A percentile compares a stretch with the other conserved stretches of the same genome.
Evolutionary conservation across 2,329 filamentous ascomycete genomes (phyloP).

Genomic region (Paraconiothyrium sp.): DNA sequence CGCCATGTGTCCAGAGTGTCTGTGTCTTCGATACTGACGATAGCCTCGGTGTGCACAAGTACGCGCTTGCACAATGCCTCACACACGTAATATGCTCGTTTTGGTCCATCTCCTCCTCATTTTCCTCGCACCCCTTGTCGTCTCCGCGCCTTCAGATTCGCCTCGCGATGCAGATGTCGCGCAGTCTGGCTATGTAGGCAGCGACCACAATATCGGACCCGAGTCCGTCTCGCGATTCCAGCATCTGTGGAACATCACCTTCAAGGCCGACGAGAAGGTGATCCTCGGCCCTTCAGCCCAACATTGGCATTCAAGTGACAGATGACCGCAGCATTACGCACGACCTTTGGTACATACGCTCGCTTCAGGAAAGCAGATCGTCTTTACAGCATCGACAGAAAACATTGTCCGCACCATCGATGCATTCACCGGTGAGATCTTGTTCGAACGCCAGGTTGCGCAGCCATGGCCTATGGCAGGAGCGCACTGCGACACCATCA

Average conservation of each 20-base stretch:
- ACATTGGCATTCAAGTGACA: not conserved
- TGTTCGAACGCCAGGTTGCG: slow-evolving; percentile 25
- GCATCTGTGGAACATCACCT: slow-evolving; percentile 48
- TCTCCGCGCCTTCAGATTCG: slow-evolving; percentile 26
- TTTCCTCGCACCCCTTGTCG: slow-evolving; percentile 3
- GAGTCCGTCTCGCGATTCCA: slow-evolving; percentile 50
- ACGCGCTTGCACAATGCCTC: not conserved
- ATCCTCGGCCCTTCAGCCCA: not conserved
- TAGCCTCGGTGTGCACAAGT: not conserved
- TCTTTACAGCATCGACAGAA: slow-evolving; percentile 31
- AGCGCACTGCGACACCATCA: slow-evolving; percentile 23
- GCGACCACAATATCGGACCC: slow-evolving; percentile 56
- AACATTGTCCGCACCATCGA: slow-evolving; percentile 33
- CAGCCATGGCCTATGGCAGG: slow-evolving; percentile 28
- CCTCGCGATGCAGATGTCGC: slow-evolving; percentile 27
- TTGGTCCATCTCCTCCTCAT: not conserved
- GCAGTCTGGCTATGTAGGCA: slow-evolving; percentile 32
- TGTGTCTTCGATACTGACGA: not conserved
- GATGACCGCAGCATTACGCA: slow-evolving; percentile 52
- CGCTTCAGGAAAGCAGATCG: slow-evolving; percentile 29
- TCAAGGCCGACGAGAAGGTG: slow-evolving; percentile 46
- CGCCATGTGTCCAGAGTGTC: not conserved
- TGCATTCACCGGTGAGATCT: slow-evolving; percentile 26
- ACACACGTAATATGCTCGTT: not conserved
- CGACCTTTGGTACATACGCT: slow-evolving; percentile 60